Evolutionary conservation across 2,329 filamentous ascomycete genomes (phyloP), one percentile per base, ranked within the genome.

Genomic region (Calonectria hawksworthii): DNA sequence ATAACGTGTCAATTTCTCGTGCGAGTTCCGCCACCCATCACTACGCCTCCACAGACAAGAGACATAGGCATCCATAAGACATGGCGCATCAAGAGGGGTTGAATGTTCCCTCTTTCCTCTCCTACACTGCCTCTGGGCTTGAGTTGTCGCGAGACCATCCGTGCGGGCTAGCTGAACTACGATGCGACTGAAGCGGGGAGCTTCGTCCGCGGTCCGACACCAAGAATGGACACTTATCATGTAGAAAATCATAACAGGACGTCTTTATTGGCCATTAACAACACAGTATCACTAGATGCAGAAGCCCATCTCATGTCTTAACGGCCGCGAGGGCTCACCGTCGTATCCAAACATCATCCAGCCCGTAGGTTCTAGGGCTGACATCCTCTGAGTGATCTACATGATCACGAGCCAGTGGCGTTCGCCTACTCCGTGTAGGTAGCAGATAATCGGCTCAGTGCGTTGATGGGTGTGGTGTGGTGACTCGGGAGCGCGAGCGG

Each of bases 1-100:
- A 32, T 26, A 18, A 41, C 74, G 71, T 69, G 59, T 59, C 74
- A 75, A 73, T 79, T 79, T 76, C 72, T 63, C 47, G 56, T 30
- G 9, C 32, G 21, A 74, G 61, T 38, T 52, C 32, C 14, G 52
- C 68, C 59, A 54, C 70, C 44, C 64, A 63, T 36, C 34, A 18
- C 28, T 30, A 32, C 16, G 30, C 34, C 18, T 41, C 56, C 36
- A 63, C 34, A 63, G 23, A 41, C 56, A 63, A 63, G 36, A 63
- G 21, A 36, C 32, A 61, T 16, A 30, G 7, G 36, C 11, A 41
- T 63, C 56, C 34, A 32, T 47, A 26, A 52, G 38, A 59, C 38
- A 34, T 38, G 28, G 65, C 34, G 36, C 18, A 44, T 14, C 18
- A 13, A 30, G 8, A n/a, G 36, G 32, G 32, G 26, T n/a, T 9